Percentiles rank a stretch among this genome's conserved stretches.
Conservation (phyloP, 2,329 filamentous ascomycete species). For the Chrysosporium keratinophilum region DNA sequence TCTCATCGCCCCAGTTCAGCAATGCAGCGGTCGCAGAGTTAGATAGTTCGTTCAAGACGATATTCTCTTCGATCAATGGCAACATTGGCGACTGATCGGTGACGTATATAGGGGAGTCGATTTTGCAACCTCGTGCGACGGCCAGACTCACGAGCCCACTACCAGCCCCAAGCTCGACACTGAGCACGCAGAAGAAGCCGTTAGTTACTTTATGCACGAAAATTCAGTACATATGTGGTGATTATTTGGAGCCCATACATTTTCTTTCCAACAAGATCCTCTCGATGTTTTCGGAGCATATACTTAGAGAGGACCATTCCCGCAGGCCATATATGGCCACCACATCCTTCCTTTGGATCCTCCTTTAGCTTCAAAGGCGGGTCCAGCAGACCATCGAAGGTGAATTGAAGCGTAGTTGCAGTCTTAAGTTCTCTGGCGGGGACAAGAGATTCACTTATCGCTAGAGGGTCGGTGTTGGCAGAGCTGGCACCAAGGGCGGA, state of each 20-base stretch:
- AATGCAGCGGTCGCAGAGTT: conserved; percentile 55
- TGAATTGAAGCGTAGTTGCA: conserved; percentile 42
- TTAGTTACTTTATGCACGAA: background rate
- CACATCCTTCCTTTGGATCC: conserved; percentile 78
- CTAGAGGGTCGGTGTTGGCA: background rate
- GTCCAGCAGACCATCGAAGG: conserved; percentile 64
- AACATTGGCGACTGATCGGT: conserved; percentile 86
- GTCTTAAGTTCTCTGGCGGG: conserved; percentile 43
- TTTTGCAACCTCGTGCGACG: conserved; percentile 46
- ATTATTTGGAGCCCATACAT: conserved; percentile 45
- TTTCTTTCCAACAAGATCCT: conserved; percentile 53
- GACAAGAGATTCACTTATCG: conserved; percentile 47
- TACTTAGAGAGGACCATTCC: conserved; percentile 82
- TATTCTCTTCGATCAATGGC: conserved; percentile 75
- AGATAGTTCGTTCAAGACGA: conserved; percentile 63
- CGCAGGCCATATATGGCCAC: conserved; percentile 88
- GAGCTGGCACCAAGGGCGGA: background rate
- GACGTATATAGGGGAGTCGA: conserved; percentile 55
- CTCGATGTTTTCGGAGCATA: conserved; percentile 61
- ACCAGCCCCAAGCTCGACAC: conserved; percentile 83
- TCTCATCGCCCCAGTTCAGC: conserved; percentile 61
- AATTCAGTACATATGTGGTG: background rate
- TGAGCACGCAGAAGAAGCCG: conserved; percentile 30
- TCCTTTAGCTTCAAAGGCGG: conserved; percentile 67
- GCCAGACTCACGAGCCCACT: conserved; percentile 71